A percentile compares a stretch with the other conserved stretches of the same genome.
Evolutionary conservation across 108 stramenopile genomes (phyloP).

Genomic region (Skeletonema potamos): DNA sequence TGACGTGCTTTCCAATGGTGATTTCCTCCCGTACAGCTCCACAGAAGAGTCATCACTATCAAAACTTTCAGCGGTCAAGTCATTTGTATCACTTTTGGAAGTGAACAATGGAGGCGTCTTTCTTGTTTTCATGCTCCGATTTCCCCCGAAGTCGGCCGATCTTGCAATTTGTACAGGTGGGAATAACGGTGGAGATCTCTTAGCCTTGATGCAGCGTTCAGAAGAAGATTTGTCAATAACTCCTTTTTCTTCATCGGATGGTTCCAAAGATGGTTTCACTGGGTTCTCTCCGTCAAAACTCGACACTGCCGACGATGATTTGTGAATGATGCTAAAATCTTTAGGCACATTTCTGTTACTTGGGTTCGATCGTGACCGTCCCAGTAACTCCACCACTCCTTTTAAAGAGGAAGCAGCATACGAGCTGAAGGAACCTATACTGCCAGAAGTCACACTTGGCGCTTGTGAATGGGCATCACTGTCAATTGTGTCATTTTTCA

Average conservation of each 20-base stretch:
- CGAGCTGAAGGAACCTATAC: conserved; percentile 32
- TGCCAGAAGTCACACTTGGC: conserved; percentile 1
- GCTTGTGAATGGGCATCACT: conserved; percentile 24
- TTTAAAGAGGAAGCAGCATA: conserved; percentile 24
- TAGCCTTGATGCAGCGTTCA: background rate
- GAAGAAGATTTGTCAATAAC: background rate
- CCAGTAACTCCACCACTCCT: conserved; percentile 16
- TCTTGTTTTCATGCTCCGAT: background rate
- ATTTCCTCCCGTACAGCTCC: conserved; percentile 27
- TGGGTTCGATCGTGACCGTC: background rate
- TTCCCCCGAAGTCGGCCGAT: background rate
- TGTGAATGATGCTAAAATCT: background rate
- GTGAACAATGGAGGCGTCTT: background rate
- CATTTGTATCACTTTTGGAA: background rate
- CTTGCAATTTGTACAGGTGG: background rate
- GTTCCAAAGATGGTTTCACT: background rate
- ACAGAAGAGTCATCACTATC: conserved; percentile 45
- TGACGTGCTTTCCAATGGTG: no score
- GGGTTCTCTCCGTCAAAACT: background rate
- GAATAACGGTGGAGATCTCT: background rate
- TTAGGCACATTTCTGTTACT: background rate
- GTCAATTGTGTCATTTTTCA: conserved; percentile 11
- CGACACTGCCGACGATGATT: background rate
- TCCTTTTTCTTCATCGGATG: background rate
- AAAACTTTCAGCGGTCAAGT: background rate